A percentile compares a stretch with the other conserved stretches of the same genome.
Evolutionary conservation across 2,329 filamentous ascomycete genomes (phyloP).

Genomic region (Exutisphaerella laricina): DNA sequence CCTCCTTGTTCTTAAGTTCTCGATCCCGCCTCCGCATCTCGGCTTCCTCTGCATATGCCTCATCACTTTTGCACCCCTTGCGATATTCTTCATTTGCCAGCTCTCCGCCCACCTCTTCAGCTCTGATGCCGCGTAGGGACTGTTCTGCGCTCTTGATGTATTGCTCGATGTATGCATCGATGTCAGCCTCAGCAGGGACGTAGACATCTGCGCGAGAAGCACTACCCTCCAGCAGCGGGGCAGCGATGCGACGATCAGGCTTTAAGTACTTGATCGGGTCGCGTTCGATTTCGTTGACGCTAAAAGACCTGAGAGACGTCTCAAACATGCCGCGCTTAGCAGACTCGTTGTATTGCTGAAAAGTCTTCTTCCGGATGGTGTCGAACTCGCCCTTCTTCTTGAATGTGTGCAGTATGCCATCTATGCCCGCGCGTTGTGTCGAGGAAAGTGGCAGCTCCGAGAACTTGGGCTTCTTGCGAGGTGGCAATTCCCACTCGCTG

Average conservation of each 20-base stretch:
- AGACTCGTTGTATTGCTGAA: slow-evolving; percentile 59
- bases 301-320: slow-evolving; percentile 46
- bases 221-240: slow-evolving; percentile 70
- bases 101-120: slow-evolving; percentile 63
- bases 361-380: slow-evolving; percentile 67
- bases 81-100: slow-evolving; percentile 59
- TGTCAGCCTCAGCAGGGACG: slow-evolving; percentile 61
- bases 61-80: slow-evolving; percentile 66
- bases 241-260: slow-evolving; percentile 67
- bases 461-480: slow-evolving; percentile 60
- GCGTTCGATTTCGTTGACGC: slow-evolving; percentile 66
- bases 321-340: slow-evolving; percentile 45
- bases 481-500: slow-evolving; percentile 28
- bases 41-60: slow-evolving; percentile 65
- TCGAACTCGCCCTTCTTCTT: slow-evolving; percentile 86
- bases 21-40: slow-evolving; percentile 56
- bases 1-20: slow-evolving; percentile 56
- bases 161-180: slow-evolving; percentile 62
- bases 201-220: slow-evolving; percentile 73
- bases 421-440: slow-evolving; percentile 66
- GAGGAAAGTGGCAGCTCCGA: slow-evolving; percentile 69
- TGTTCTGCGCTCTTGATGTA: slow-evolving; percentile 60
- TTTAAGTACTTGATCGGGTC: slow-evolving; percentile 64
- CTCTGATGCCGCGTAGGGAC: slow-evolving; percentile 63
- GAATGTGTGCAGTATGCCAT: slow-evolving; percentile 70